These are phyloP conservation scores for Debaryomyces robertsiae DNA, from an alignment of 1,139 yeast genomes.

Conservation along the genomic window DNA sequence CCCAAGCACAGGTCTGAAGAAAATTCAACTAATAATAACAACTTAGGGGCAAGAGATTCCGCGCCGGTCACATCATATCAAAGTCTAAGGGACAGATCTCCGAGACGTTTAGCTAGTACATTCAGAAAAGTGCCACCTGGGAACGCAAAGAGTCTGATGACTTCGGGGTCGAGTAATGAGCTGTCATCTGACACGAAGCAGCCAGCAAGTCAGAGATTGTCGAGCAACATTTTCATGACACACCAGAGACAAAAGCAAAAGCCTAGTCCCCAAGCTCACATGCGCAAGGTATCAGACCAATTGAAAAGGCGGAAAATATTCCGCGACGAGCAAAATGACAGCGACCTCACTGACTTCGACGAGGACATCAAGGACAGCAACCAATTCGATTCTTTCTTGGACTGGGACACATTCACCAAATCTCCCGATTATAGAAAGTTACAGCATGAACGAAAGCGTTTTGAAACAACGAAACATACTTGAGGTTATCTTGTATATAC, in stretches of 20 bases:
- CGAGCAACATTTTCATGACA: conserved; percentile 5
- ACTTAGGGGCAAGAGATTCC: no score
- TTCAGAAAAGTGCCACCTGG: neutral
- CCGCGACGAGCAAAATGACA: conserved; percentile 19
- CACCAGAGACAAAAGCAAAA: conserved; percentile 6
- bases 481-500: neutral
- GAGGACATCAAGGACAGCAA: conserved; percentile 21
- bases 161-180: neutral
- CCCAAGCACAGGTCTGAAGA: neutral
- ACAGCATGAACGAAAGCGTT: conserved; percentile 6
- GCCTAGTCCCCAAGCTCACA: neutral
- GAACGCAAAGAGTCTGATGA: neutral
- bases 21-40: no score
- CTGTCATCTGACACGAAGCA: neutral
- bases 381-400: conserved; percentile 14
- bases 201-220: neutral
- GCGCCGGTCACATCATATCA: conserved; percentile 6
- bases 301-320: conserved; percentile 4
- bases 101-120: conserved; percentile 2
- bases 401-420: conserved; percentile 10
- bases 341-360: conserved; percentile 28
- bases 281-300: conserved; percentile 6
- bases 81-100: conserved; percentile 13
- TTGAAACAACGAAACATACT: conserved; percentile 1
- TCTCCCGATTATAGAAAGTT: conserved; percentile 8